Conservation (phyloP, 2,329 filamentous ascomycete genomes). For the Pseudocercospora cruenta region DNA sequence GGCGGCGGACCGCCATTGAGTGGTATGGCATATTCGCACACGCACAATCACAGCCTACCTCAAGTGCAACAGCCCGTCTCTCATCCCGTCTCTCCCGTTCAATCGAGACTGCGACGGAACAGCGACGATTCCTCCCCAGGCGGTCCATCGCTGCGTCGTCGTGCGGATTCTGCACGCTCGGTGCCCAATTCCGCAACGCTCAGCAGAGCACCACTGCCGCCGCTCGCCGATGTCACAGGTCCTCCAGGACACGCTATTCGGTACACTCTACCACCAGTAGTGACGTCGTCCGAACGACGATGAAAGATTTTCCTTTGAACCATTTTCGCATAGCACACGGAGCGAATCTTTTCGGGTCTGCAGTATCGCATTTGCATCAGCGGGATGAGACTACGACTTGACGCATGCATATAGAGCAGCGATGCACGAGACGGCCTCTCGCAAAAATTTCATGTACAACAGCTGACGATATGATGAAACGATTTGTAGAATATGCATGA, state of each 20-base stretch:
- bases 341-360: constrained; percentile 2
- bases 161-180: constrained; percentile 39
- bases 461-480: constrained; percentile 11
- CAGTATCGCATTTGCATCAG: constrained; percentile 18
- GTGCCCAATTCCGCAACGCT: constrained; percentile 26
- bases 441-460: constrained; percentile 1
- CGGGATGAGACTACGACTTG: constrained; percentile 5
- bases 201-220: constrained; percentile 31
- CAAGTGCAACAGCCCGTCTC: constrained; percentile 33
- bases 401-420: constrained; percentile 13
- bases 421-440: constrained; percentile 7
- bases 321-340: constrained; percentile 20
- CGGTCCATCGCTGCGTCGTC: constrained; percentile 25
- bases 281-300: constrained; percentile 34
- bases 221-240: constrained; percentile 34
- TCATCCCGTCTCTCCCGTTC: constrained; percentile 35
- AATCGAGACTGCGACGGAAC: constrained; percentile 33
- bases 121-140: constrained; percentile 33
- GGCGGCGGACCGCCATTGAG: constrained; percentile 14
- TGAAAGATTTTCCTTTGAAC: constrained; percentile 17
- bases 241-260: constrained; percentile 23
- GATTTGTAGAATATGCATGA: constrained; percentile 7
- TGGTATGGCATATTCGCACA: constrained; percentile 32
- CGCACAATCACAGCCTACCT: constrained; percentile 40
- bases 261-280: constrained; percentile 37